Conservation (phyloP, 2,329 filamentous ascomycete genomes). For the Knufia petricola region DNA sequence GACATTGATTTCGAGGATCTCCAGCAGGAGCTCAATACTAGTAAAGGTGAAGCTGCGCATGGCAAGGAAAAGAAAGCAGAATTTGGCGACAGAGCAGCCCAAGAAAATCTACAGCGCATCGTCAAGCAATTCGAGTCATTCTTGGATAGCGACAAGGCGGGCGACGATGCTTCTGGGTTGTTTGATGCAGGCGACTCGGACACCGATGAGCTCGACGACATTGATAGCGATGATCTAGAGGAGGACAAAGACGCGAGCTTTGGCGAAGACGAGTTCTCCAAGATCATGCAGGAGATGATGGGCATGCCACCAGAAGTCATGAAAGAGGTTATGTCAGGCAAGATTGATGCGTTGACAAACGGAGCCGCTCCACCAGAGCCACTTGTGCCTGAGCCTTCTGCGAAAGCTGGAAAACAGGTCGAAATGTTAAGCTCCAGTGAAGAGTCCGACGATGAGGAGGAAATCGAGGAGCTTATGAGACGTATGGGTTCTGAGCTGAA, state of each 20-base stretch:
- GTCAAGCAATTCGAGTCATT: slow-evolving; percentile 91
- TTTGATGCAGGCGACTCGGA: slow-evolving; percentile 53
- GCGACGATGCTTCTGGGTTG: slow-evolving; percentile 65
- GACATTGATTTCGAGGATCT: slow-evolving; percentile 87
- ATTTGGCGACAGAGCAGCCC: slow-evolving; percentile 38
- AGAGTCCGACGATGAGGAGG: slow-evolving; percentile 47
- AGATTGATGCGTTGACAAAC: slow-evolving; percentile 14
- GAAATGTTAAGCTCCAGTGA: slow-evolving; percentile 33
- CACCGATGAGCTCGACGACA: slow-evolving; percentile 45
- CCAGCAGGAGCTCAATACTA: slow-evolving; percentile 61
- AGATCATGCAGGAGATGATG: slow-evolving; percentile 90
- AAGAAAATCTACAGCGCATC: slow-evolving; percentile 68
- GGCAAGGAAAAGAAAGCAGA: slow-evolving; percentile 19
- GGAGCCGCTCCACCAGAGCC: slow-evolving; percentile 22
- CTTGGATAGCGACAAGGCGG: slow-evolving; percentile 74
- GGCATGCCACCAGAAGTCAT: slow-evolving; percentile 45
- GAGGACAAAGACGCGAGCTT: slow-evolving; percentile 71
- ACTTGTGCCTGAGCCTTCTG: slow-evolving; percentile 6
- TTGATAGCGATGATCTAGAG: slow-evolving; percentile 47
- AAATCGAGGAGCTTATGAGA: slow-evolving; percentile 35
- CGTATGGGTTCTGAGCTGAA: slow-evolving; percentile 41
- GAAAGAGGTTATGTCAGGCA: slow-evolving; percentile 22
- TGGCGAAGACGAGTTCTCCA: slow-evolving; percentile 73
- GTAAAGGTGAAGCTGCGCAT: slow-evolving; percentile 27
- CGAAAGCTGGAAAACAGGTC: slow-evolving; percentile 9